Evolutionary conservation across 768 basidiomycete genomes (phyloP).

Genomic region (Dacryopinax spathularia): DNA sequence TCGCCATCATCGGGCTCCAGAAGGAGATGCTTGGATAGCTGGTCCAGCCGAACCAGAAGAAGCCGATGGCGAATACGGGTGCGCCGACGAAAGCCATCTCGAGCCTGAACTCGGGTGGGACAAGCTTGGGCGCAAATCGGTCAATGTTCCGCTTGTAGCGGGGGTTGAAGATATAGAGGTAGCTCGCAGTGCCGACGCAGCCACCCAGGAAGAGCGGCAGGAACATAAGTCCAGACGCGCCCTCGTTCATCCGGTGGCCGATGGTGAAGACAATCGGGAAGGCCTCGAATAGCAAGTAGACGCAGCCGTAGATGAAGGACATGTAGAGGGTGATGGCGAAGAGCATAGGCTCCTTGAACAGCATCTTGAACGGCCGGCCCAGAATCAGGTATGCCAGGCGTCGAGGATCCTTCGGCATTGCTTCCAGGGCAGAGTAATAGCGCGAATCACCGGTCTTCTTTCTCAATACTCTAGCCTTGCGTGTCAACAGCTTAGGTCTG

Average conservation of each 20-base stretch:
- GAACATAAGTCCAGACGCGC: conserved; percentile 19
- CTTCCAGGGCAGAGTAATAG: conserved; percentile 24
- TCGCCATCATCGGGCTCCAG: conserved; percentile 12
- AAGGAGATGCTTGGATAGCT: conserved; percentile 10
- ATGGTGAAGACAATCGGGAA: conserved; percentile 21
- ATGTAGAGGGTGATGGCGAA: conserved; percentile 16
- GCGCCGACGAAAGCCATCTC: conserved; percentile 11
- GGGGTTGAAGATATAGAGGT: conserved; percentile 13
- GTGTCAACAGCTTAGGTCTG: conserved; percentile 29
- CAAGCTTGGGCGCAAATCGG: conserved; percentile 5
- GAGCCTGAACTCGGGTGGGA: conserved; percentile 19
- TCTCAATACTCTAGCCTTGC: conserved; percentile 23
- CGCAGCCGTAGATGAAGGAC: conserved; percentile 14
- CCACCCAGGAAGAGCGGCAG: conserved; percentile 18
- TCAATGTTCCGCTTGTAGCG: conserved; percentile 13
- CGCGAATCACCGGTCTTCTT: conserved; percentile 23
- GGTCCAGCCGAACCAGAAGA: conserved; percentile 17
- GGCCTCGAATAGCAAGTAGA: conserved; percentile 22
- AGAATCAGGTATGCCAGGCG: conserved; percentile 36
- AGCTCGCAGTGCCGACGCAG: conserved; percentile 8
- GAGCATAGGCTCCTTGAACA: conserved; percentile 20
- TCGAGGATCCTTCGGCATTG: conserved; percentile 14
- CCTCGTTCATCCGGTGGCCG: conserved; percentile 20
- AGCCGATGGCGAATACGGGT: conserved; percentile 12
- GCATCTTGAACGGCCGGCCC: conserved; percentile 34